A percentile compares a stretch with the other conserved stretches of the same genome.
Evolutionary conservation across 2,329 filamentous ascomycete genomes (phyloP).

Genomic region (Amauroascus verrucosus): DNA sequence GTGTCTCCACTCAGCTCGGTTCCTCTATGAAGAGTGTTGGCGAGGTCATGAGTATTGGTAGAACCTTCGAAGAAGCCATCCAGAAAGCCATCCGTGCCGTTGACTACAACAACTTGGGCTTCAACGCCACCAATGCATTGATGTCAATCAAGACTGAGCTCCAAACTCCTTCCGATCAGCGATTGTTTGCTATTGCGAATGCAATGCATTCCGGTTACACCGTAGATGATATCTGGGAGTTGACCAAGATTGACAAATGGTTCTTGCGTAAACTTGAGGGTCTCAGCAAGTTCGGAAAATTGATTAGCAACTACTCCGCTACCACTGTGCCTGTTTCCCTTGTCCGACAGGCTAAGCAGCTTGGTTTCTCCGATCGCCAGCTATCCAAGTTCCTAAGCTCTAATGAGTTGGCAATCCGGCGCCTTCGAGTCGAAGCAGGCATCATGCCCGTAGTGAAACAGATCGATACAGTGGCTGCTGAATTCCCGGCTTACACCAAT

Average conservation of each 20-base stretch:
- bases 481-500: constrained; percentile 90
- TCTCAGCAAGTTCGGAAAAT: constrained; percentile 76
- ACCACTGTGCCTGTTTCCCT: constrained; percentile 54
- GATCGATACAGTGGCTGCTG: constrained; percentile 94
- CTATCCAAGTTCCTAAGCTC: constrained; percentile 89
- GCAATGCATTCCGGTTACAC: constrained; percentile 91
- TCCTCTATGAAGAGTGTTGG: constrained; percentile 99
- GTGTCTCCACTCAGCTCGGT: constrained; percentile 87
- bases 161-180: constrained; percentile 94
- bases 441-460: constrained; percentile 91
- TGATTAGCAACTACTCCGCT: constrained; percentile 60
- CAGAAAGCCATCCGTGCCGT: constrained; percentile 95
- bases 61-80: constrained; percentile 95
- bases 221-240: constrained; percentile 94
- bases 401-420: constrained; percentile 82
- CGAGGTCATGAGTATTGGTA: constrained; percentile 96
- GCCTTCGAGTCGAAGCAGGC: constrained; percentile 70
- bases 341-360: constrained; percentile 75
- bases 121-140: constrained; percentile 79
- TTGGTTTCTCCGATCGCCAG: constrained; percentile 90
- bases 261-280: constrained; percentile 88
- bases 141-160: constrained; percentile 96
- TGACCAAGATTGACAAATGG: constrained; percentile 99
- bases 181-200: constrained; percentile 93
- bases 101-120: constrained; percentile 90